Conservation (phyloP, 768 basidiomycete genomes). For the Mycena pura region DNA sequence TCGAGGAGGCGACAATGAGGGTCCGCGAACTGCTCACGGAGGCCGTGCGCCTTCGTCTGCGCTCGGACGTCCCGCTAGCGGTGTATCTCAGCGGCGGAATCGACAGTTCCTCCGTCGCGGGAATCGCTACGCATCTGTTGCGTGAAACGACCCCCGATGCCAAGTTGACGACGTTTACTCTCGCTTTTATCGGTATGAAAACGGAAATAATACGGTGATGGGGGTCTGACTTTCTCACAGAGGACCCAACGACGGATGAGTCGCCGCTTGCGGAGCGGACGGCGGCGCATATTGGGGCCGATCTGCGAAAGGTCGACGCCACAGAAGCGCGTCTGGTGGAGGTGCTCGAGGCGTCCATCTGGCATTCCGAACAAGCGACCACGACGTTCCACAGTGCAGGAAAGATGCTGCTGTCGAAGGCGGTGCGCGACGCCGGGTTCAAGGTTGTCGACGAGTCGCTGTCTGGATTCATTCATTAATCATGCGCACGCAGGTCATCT, state of each 20-base stretch:
- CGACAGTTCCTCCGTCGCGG: slow-evolving; percentile 14
- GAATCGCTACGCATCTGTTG: slow-evolving; percentile 7
- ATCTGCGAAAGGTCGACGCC: neutral
- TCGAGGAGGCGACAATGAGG: too few relatives aligned
- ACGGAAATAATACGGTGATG: too few relatives aligned
- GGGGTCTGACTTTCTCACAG: too few relatives aligned
- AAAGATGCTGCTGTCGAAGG: slow-evolving; percentile 14
- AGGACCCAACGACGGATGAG: too few relatives aligned
- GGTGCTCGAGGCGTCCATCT: slow-evolving; percentile 13
- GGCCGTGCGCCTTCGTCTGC: too few relatives aligned
- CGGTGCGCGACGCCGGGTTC: slow-evolving; percentile 18
- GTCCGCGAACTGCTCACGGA: too few relatives aligned
- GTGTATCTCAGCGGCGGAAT: slow-evolving; percentile 16
- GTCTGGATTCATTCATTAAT: too few relatives aligned
- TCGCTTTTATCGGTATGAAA: slow-evolving; percentile 9
- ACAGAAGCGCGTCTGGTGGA: slow-evolving; percentile 7
- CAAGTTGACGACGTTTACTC: slow-evolving; percentile 9
- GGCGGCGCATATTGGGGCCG: too few relatives aligned
- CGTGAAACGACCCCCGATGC: slow-evolving; percentile 13
- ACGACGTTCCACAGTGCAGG: slow-evolving; percentile 15
- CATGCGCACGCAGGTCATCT: too few relatives aligned
- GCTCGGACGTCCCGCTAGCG: too few relatives aligned
- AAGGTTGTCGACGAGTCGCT: too few relatives aligned
- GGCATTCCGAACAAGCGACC: slow-evolving; percentile 15
- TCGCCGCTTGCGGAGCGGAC: too few relatives aligned